Conservation (phyloP, 345 rosid species). For the Corchorus capsularis region DNA sequence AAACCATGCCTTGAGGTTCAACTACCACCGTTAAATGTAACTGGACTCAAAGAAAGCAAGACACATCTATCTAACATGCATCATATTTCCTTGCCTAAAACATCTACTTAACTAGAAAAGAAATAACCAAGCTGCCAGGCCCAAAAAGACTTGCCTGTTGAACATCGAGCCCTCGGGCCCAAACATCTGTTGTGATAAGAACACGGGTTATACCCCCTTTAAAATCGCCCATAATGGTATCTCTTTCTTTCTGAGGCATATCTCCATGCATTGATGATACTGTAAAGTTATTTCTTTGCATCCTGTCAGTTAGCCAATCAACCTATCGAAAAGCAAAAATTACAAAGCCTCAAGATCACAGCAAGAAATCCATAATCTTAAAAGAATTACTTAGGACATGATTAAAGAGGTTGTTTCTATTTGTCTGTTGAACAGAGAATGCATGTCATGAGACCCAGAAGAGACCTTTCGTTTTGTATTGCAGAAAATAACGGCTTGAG, state of each 20-base stretch:
- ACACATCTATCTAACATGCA: no score
- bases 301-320: conserved; percentile 97
- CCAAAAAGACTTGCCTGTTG: conserved; percentile 62
- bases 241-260: conserved; percentile 99
- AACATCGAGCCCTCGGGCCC: conserved; percentile 99
- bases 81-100: no score
- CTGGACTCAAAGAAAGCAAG: no score
- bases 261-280: conserved; percentile 99
- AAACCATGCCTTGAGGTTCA: no score
- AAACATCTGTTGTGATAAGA: conserved; percentile 95
- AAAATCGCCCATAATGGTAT: conserved; percentile 85
- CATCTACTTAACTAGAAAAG: not conserved
- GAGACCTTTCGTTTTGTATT: conserved; percentile 90
- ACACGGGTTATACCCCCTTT: conserved; percentile 83
- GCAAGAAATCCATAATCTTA: not conserved
- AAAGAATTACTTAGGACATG: not conserved
- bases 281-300: conserved; percentile 88
- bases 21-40: no score
- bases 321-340: conserved; percentile 50
- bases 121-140: not conserved
- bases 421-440: not conserved
- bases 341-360: not conserved
- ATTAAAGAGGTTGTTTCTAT: not conserved
- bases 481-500: conserved; percentile 98
- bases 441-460: not conserved